phyloP scores from a whole-genome alignment of 192 early-diverging fungal species.

The Phlyctochytrium arcticum region DNA sequence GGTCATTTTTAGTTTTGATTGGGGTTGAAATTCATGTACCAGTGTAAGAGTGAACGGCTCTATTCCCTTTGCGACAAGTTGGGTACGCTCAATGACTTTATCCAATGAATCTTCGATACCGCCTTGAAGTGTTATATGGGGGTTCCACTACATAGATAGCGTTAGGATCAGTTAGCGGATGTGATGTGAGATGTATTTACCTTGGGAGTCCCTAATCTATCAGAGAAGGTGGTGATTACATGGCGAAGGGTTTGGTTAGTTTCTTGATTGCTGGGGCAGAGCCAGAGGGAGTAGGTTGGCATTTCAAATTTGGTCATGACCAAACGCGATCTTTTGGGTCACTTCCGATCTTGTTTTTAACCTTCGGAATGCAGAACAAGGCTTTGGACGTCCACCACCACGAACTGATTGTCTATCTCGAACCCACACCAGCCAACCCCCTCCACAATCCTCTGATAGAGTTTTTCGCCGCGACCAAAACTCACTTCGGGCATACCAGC shows the following conservation, averaged over 20 bases:
- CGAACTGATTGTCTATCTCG: too few species aligned
- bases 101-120: slow-evolving; percentile 10
- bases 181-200: neutral
- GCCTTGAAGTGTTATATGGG: slow-evolving; percentile 36
- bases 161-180: neutral
- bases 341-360: too few species aligned
- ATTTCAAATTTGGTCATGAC: too few species aligned
- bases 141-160: slow-evolving; percentile 8
- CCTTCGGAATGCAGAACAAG: too few species aligned
- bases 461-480: too few species aligned
- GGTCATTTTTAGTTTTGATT: neutral
- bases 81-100: neutral
- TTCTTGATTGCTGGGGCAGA: slow-evolving; percentile 11
- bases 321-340: too few species aligned
- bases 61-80: neutral
- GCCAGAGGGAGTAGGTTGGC: slow-evolving; percentile 31
- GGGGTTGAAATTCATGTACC: neutral
- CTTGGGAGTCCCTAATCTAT: slow-evolving; percentile 20
- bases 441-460: too few species aligned
- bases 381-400: too few species aligned
- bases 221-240: slow-evolving; percentile 12
- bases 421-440: too few species aligned
- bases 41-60: slow-evolving; percentile 13
- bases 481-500: too few species aligned
- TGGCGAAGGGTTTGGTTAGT: neutral